Percentiles rank a stretch among this genome's conserved stretches.
These are phyloP conservation scores for Inga leiocalycina DNA, from an alignment of 306 rosid genomes.

Conservation along the genomic window DNA sequence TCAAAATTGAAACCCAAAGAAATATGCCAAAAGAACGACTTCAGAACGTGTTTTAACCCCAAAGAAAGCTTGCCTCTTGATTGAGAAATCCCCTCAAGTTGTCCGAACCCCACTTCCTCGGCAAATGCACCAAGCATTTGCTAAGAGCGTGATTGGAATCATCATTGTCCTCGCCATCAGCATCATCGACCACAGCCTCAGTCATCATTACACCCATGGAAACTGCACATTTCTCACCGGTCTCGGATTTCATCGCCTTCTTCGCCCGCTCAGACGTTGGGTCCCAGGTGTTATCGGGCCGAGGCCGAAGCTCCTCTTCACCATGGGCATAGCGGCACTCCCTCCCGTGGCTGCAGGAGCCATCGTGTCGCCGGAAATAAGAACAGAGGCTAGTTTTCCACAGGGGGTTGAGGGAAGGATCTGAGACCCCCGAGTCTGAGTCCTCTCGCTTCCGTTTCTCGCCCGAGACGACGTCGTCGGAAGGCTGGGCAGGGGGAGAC, in stretches of 20 bases:
- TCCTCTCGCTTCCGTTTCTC: slow-evolving; percentile 82
- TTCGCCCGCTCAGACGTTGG: slow-evolving; percentile 88
- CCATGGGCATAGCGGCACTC: slow-evolving; percentile 80
- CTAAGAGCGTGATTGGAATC: slow-evolving; percentile 44
- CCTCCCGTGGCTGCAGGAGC: slow-evolving; percentile 75
- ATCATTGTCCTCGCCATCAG: slow-evolving; percentile 28
- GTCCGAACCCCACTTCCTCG: slow-evolving; percentile 76
- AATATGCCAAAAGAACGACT: neutral
- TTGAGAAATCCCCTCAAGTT: slow-evolving; percentile 55
- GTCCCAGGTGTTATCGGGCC: slow-evolving; percentile 92
- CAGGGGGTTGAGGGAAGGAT: slow-evolving; percentile 53
- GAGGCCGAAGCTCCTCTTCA: slow-evolving; percentile 84
- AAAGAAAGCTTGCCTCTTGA: slow-evolving; percentile 53
- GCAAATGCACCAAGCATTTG: slow-evolving; percentile 86
- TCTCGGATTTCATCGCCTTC: slow-evolving; percentile 56
- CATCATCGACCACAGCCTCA: slow-evolving; percentile 58
- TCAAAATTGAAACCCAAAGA: neutral
- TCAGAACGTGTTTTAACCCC: neutral
- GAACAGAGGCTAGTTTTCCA: slow-evolving; percentile 96
- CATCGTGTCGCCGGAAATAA: slow-evolving; percentile 64
- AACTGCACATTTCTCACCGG: slow-evolving; percentile 20
- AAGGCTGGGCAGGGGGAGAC: slow-evolving; percentile 8
- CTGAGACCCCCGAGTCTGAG: slow-evolving; percentile 11
- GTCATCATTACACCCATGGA: slow-evolving; percentile 73
- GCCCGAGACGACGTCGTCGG: slow-evolving; percentile 40